Conservation (phyloP, 2,329 filamentous ascomycete genomes). For the Sporothrix phasma region DNA sequence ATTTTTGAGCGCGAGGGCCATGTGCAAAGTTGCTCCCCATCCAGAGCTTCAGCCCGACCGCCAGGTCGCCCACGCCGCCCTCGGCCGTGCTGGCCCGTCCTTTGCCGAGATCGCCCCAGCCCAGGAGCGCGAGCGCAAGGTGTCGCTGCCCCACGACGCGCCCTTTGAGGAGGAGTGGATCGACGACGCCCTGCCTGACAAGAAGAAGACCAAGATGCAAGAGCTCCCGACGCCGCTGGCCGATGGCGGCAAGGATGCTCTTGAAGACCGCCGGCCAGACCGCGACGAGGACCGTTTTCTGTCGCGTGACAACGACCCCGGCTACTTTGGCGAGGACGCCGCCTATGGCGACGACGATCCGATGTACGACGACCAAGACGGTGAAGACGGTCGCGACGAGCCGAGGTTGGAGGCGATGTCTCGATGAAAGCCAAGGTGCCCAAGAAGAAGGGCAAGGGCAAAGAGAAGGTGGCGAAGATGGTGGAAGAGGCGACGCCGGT, state of each 20-base stretch:
- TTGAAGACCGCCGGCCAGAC: background rate
- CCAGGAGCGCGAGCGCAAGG: constrained; percentile 28
- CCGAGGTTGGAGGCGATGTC: background rate
- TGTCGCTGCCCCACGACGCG: constrained; percentile 27
- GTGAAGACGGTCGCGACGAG: background rate
- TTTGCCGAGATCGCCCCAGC: constrained; percentile 19
- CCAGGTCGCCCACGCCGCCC: constrained; percentile 12
- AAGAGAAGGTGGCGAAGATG: background rate
- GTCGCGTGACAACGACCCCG: background rate
- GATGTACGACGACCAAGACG: background rate
- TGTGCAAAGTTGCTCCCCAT: constrained; percentile 25
- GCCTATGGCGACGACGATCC: background rate
- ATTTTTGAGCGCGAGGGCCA: constrained; percentile 25
- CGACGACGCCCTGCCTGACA: background rate
- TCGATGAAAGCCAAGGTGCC: background rate
- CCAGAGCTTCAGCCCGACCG: constrained; percentile 19
- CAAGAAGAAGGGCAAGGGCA: constrained; percentile 6
- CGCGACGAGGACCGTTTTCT: background rate
- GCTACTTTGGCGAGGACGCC: background rate
- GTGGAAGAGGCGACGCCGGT: too few species aligned
- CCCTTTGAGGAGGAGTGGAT: constrained; percentile 28
- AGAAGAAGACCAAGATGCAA: constrained; percentile 2
- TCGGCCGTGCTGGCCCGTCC: background rate
- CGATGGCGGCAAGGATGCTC: too few species aligned
- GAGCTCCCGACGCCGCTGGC: background rate